phyloP scores from a whole-genome alignment of 345 rosid species.

The Pelargonium nanum region DNA sequence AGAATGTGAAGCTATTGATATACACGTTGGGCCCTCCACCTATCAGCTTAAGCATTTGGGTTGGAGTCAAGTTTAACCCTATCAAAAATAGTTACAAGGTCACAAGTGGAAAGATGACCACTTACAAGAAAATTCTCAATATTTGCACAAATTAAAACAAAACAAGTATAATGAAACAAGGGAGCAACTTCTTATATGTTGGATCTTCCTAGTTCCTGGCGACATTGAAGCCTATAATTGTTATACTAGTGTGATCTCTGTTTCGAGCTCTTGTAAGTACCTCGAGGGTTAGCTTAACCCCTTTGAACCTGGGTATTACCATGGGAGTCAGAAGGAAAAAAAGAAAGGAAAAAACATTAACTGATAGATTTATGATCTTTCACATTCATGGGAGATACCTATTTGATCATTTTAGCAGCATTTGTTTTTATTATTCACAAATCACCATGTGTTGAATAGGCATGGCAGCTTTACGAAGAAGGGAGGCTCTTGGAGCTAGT shows the following conservation, averaged over 20 bases:
- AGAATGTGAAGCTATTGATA: too few species aligned
- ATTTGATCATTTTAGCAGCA: not conserved
- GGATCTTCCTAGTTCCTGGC: not conserved
- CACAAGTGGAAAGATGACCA: not conserved
- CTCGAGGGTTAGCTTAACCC: too few species aligned
- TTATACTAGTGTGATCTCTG: too few species aligned
- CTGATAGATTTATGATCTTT: too few species aligned
- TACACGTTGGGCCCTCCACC: too few species aligned
- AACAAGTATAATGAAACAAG: not conserved
- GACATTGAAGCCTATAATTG: not conserved
- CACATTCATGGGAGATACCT: too few species aligned
- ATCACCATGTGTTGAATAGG: conserved; percentile 20
- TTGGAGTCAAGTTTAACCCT: too few species aligned
- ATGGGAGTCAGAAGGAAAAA: not conserved
- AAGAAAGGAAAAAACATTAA: not conserved
- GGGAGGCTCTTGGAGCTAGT: conserved; percentile 40
- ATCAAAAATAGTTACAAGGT: too few species aligned
- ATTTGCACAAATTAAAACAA: not conserved
- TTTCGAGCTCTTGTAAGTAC: too few species aligned
- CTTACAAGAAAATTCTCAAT: not conserved
- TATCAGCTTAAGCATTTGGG: too few species aligned
- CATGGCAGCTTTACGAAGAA: conserved; percentile 50
- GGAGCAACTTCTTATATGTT: not conserved
- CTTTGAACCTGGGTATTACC: too few species aligned
- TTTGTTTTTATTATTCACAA: not conserved